Conservation (phyloP, 2,329 filamentous ascomycete species). For the Gaeumannomyces tritici region DNA sequence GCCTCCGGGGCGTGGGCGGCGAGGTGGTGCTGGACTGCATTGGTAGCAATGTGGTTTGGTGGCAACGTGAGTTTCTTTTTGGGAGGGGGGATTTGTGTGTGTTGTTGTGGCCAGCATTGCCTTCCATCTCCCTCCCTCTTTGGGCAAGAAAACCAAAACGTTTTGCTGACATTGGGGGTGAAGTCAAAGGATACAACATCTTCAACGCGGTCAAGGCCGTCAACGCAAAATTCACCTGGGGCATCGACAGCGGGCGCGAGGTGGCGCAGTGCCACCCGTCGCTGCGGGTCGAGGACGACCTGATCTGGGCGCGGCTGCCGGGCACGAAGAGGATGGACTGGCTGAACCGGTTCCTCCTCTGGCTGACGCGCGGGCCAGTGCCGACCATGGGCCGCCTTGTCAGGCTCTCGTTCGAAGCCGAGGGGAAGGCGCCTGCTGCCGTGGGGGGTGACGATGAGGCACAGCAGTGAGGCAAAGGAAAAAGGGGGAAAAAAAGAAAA, state of each 20-base stretch:
- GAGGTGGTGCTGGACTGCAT: conserved; percentile 4
- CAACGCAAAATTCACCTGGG: conserved; percentile 3
- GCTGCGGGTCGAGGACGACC: neutral
- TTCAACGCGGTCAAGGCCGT: neutral
- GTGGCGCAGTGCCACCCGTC: neutral
- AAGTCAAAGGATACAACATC: neutral
- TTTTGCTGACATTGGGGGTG: neutral
- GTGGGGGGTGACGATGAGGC: neutral
- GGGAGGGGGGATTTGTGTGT: too few species aligned
- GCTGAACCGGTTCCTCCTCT: conserved; percentile 4
- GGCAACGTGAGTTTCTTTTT: conserved; percentile 1
- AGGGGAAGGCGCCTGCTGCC: neutral
- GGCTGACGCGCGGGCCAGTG: conserved; percentile 1
- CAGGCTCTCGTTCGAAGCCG: conserved; percentile 1
- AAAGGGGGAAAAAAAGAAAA: too few species aligned
- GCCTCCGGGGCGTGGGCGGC: conserved; percentile 3
- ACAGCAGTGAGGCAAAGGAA: neutral
- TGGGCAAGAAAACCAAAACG: too few species aligned
- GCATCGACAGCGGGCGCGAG: conserved; percentile 1
- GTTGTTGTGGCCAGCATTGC: too few species aligned
- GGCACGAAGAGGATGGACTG: conserved; percentile 1
- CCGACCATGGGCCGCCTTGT: conserved; percentile 1
- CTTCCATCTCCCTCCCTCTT: neutral
- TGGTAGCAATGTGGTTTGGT: neutral
- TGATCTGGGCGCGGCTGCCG: conserved; percentile 1